A percentile compares a stretch with the other conserved stretches of the same genome.
These are phyloP conservation scores for Kokia cookei DNA, from an alignment of 441 rosid genomes.

Conservation along the genomic window DNA sequence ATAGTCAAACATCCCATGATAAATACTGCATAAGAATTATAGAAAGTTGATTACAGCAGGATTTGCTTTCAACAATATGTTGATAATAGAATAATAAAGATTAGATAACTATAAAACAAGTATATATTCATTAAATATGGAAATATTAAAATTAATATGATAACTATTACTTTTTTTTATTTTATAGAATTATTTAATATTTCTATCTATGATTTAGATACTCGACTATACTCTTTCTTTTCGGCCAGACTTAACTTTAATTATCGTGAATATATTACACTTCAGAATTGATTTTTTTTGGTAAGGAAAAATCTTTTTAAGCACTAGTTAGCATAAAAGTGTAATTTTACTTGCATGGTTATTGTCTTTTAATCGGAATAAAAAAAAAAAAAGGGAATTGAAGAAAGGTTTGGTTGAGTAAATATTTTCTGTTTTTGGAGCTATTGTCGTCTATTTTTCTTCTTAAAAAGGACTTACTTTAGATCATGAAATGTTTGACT, in stretches of 20 bases:
- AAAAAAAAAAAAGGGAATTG: neutral
- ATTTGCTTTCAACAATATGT: neutral
- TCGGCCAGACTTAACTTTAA: too few relatives aligned
- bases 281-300: too few relatives aligned
- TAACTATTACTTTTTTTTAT: too few relatives aligned
- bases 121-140: too few relatives aligned
- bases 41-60: neutral
- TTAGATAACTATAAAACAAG: too few relatives aligned
- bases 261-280: too few relatives aligned
- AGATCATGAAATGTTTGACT: neutral
- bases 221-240: too few relatives aligned
- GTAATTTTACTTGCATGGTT: neutral
- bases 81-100: neutral
- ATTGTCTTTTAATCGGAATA: neutral
- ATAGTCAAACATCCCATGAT: neutral
- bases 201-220: too few relatives aligned
- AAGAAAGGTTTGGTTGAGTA: neutral
- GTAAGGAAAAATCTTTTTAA: too few relatives aligned
- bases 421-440: neutral
- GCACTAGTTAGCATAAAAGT: neutral
- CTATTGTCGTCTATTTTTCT: neutral
- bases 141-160: too few relatives aligned
- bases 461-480: neutral
- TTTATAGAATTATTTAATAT: too few relatives aligned
- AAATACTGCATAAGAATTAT: neutral